Base-by-base conservation (phyloP, 805 yeast genomes). In the Jamesozyma piceae region DNA sequence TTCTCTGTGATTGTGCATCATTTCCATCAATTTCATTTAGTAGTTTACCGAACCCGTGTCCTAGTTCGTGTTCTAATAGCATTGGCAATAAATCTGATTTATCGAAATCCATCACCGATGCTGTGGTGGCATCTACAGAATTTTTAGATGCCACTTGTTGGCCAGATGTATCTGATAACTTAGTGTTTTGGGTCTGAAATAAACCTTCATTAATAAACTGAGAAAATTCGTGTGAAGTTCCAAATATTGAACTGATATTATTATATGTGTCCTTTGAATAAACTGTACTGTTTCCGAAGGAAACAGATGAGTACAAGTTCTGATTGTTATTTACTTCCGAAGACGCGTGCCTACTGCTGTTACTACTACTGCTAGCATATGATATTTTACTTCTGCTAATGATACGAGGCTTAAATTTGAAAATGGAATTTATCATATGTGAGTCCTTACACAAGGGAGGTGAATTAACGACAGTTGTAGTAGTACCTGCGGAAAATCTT, bases 321-420 rank as follows among this genome's bases (percentile, higher is more conserved):
- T 31, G 34, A 5, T 17, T n/a, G 10, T 8, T 31, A 17, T 9
- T n/a, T 31, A 15, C n/a, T 4, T n/a, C 15, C n/a, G 34, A 17
- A 15, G 34, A 31, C 11, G 4, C 4, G 4, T 11, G 34, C n/a
- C 34, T 31, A 10, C 34, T 31, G n/a, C 18, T n/a, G 11, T n/a
- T 29, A 10, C 20, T 31, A 31, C n/a, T 5, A n/a, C 17, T 29
- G 18, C 20, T 31, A 15, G 50, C 44, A 17, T 47, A 37, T 21
- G 43, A 39, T 5, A 47, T 37, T 35, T 38, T 43, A 26, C 50
- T 44, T 39, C 47, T 44, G 22, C 49, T 49, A 1, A 51, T 42
- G 2, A 46, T 21, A 20, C 53, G 35, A 33, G 65, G 58, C 46
- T 54, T 60, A 35, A 58, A 58, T 19, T 48, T 55, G 32, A 57